These are phyloP conservation scores for Stellera chamaejasme DNA, from an alignment of 345 rosid species.

Conservation along the genomic window DNA sequence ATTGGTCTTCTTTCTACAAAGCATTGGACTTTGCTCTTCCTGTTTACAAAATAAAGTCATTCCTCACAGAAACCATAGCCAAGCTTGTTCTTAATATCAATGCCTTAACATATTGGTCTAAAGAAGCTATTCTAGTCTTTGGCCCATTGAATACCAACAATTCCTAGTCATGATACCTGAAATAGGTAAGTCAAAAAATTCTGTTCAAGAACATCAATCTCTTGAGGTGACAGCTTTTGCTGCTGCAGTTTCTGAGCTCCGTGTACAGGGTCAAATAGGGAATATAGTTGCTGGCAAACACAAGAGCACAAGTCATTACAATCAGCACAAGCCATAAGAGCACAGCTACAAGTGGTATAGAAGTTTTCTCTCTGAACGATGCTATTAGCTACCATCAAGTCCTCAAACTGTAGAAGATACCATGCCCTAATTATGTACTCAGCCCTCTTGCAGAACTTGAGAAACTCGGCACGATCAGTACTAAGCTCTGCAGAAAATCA, in stretches of 20 bases:
- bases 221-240: slow-evolving; percentile 54
- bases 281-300: slow-evolving; percentile 75
- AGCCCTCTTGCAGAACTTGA: slow-evolving; percentile 84
- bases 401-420: slow-evolving; percentile 92
- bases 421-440: slow-evolving; percentile 97
- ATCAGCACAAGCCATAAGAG: slow-evolving; percentile 4
- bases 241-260: slow-evolving; percentile 77
- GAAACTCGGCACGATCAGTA: slow-evolving; percentile 67
- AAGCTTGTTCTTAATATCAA: no score
- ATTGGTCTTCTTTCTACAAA: no score
- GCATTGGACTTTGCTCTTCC: no score
- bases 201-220: slow-evolving; percentile 78
- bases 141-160: no score
- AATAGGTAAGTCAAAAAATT: slow-evolving; percentile 77
- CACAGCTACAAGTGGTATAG: not conserved
- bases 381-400: slow-evolving; percentile 58
- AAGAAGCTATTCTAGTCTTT: no score
- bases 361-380: not conserved
- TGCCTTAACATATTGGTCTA: no score
- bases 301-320: slow-evolving; percentile 14
- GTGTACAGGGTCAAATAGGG: slow-evolving; percentile 78
- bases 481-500: slow-evolving; percentile 42
- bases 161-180: slow-evolving; percentile 28
- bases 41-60: no score
- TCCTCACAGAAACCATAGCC: no score